Conservation (phyloP, 2,329 filamentous ascomycete species). For the Alternaria novae-zelandiae region DNA sequence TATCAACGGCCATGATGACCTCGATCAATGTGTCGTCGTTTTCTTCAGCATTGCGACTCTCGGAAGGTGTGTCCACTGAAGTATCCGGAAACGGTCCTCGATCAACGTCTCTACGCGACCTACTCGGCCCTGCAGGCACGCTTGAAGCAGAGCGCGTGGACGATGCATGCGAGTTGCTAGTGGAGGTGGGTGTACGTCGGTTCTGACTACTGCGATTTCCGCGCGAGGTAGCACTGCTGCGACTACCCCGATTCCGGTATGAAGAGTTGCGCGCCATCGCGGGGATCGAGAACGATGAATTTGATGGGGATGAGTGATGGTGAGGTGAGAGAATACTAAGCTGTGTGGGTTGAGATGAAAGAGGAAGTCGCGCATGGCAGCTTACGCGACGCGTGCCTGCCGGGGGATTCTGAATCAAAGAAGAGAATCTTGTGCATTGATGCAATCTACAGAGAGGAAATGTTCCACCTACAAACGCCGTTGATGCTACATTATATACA, state of each 20-base stretch:
- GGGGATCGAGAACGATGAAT: neutral
- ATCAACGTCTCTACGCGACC: neutral
- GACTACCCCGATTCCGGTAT: conserved; percentile 14
- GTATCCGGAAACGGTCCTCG: neutral
- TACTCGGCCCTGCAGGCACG: neutral
- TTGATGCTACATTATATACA: conserved; percentile 21
- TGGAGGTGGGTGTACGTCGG: conserved; percentile 9
- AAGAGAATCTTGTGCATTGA: conserved; percentile 11
- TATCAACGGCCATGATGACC: conserved; percentile 79
- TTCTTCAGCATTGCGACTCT: conserved; percentile 34
- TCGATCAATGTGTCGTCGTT: conserved; percentile 67
- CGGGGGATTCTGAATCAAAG: neutral
- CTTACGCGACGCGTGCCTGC: conserved; percentile 22
- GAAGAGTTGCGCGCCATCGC: conserved; percentile 21
- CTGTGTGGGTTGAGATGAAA: neutral
- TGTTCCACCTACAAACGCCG: conserved; percentile 13
- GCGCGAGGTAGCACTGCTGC: conserved; percentile 14
- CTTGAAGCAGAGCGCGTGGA: conserved; percentile 17
- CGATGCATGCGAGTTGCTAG: conserved; percentile 10
- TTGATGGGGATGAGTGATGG: neutral
- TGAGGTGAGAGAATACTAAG: neutral
- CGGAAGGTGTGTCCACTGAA: conserved; percentile 6
- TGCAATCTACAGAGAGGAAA: conserved; percentile 11
- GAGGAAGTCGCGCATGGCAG: conserved; percentile 23
- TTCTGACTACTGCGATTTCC: conserved; percentile 11